Evolutionary conservation across 352 stramenopile species (phyloP).

Genomic region (Albugo candida): DNA sequence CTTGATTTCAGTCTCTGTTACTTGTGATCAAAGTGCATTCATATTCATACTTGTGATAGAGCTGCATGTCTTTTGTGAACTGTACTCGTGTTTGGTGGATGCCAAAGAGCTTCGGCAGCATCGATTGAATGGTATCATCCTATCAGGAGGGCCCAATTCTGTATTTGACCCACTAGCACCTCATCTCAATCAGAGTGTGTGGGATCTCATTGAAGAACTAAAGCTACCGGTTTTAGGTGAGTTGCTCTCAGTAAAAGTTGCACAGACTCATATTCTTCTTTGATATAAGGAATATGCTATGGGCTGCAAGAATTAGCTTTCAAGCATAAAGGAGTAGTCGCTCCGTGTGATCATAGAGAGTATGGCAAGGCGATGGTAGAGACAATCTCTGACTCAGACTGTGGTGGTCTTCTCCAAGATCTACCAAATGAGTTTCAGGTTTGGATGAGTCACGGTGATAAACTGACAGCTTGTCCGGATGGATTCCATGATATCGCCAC

Average conservation of each 20-base stretch:
- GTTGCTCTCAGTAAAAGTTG: slow-evolving; percentile 1
- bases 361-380: slow-evolving; percentile 94
- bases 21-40: neutral
- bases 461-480: slow-evolving; percentile 86
- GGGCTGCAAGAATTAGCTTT: slow-evolving; percentile 89
- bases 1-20: neutral
- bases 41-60: slow-evolving; percentile 38
- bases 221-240: slow-evolving; percentile 89
- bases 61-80: slow-evolving; percentile 96
- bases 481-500: slow-evolving; percentile 81
- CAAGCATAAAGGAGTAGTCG: slow-evolving; percentile 90
- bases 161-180: slow-evolving; percentile 94
- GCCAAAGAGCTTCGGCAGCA: slow-evolving; percentile 84
- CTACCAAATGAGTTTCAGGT: slow-evolving; percentile 90
- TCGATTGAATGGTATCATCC: slow-evolving; percentile 92
- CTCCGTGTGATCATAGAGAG: slow-evolving; percentile 86
- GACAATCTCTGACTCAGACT: slow-evolving; percentile 29
- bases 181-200: slow-evolving; percentile 88
- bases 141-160: slow-evolving; percentile 90
- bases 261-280: slow-evolving; percentile 2
- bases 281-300: slow-evolving; percentile 86
- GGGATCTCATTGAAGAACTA: slow-evolving; percentile 90
- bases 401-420: slow-evolving; percentile 73
- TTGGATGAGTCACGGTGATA: slow-evolving; percentile 99
- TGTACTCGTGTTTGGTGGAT: slow-evolving; percentile 96